Evolutionary conservation across 2,329 filamentous ascomycete species (phyloP).

Genomic region (Fusarium sp.): DNA sequence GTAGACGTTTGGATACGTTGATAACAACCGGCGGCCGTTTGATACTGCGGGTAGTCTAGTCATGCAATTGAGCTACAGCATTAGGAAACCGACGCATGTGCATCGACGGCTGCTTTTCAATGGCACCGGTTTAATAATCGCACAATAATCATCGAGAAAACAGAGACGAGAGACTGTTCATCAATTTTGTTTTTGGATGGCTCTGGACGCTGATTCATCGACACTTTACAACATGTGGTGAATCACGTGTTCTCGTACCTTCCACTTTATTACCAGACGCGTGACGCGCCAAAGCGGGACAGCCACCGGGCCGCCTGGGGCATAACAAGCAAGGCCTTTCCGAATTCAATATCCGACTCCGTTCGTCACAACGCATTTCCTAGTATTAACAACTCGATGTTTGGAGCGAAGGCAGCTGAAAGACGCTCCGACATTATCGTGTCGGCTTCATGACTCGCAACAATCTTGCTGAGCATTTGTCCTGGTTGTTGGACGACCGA

Average conservation of each 20-base stretch:
- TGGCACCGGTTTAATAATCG: neutral
- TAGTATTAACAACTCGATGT: conserved; percentile 43
- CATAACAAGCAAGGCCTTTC: conserved; percentile 41
- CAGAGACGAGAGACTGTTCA: neutral
- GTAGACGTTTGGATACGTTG: neutral
- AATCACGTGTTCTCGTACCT: conserved; percentile 49
- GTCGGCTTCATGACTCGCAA: conserved; percentile 72
- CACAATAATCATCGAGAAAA: neutral
- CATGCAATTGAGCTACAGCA: neutral
- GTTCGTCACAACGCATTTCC: conserved; percentile 15
- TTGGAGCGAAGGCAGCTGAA: conserved; percentile 38
- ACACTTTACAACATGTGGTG: conserved; percentile 15
- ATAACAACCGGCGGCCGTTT: neutral
- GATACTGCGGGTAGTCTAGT: neutral
- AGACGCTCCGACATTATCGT: conserved; percentile 39
- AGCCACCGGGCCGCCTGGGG: conserved; percentile 26
- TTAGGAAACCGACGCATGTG: neutral
- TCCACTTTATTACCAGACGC: conserved; percentile 53
- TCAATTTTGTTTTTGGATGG: neutral
- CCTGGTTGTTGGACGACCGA: conserved; percentile 68
- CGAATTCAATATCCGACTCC: conserved; percentile 20
- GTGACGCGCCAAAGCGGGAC: conserved; percentile 47
- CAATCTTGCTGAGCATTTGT: conserved; percentile 69
- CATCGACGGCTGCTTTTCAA: neutral
- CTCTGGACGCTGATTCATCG: conserved; percentile 19